Evolutionary conservation across 176 grass and related monocot species (phyloP), one percentile per base, ranked within the genome.

Genomic region (Pontederia paniculata): DNA sequence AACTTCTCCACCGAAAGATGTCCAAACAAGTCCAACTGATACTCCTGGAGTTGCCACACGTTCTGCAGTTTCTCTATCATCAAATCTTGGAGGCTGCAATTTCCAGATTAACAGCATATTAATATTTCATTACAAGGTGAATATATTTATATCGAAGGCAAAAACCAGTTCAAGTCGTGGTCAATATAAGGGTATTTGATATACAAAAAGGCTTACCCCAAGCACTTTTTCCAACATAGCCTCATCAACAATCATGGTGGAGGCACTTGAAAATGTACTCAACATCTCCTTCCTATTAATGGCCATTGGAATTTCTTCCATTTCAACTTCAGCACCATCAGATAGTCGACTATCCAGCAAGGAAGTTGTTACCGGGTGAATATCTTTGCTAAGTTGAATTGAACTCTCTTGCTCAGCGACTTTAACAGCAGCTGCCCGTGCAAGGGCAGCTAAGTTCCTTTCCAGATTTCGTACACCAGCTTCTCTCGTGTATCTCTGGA

Each of bases 401-500:
- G 67, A 21, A 44, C 31, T 52, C 15, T 80, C 77, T 79, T 88
- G 77, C 59, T 98, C 93, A 46, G 83, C 93, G 58, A 98, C 77
- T 71, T 79, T 84, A 52, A 98, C 86, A 79, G 93, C 93, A 66
- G 86, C 86, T 56, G 87, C 80, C 53, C 93, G 93, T 15, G 93
- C 83, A 52, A 98, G 57, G 22, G 93, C 80, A 74, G 93, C 83
- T 69, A 98, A 45, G 63, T 91, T 84, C 31, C 87, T 69, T 73
- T 91, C 93, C 68, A 98, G 80, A 66, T 80, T 91, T 44, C 93
- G 80, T 23, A 98, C 83, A 65, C 93, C 93, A 42, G 93, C 87
- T 84, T 98, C 93, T 70, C 93, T 81, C n/a, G 93, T 98, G 56
- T 98, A 98, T 75, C 83, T 76, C 75, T 98, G 80, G 12, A 91